Percentiles rank a stretch among this genome's conserved stretches.
Evolutionary conservation across 306 rosid species (phyloP).

Genomic region (Fragaria nilgerrensis): DNA sequence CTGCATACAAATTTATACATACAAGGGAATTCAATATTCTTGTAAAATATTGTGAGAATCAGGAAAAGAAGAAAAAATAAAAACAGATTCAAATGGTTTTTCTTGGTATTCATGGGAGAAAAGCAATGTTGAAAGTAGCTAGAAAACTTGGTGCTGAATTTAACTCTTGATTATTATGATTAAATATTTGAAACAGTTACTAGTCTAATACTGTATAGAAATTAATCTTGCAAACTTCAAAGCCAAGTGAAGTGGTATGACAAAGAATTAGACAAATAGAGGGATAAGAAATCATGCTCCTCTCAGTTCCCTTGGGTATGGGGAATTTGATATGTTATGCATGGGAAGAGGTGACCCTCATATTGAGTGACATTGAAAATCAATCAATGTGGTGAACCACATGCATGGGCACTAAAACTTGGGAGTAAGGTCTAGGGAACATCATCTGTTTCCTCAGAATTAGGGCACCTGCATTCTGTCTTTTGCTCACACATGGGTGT

Average conservation of each 20-base stretch:
- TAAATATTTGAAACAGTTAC: background rate
- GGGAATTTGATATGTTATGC: conserved; percentile 3
- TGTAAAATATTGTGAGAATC: background rate
- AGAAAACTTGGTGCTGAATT: background rate
- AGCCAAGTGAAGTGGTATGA: background rate
- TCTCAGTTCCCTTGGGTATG: background rate
- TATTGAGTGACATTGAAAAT: conserved; percentile 1
- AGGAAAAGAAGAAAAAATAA: background rate
- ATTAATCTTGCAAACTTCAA: background rate
- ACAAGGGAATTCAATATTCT: background rate
- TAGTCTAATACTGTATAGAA: background rate
- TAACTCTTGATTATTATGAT: background rate
- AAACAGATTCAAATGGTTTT: background rate
- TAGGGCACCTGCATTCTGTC: background rate
- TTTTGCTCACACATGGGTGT: background rate
- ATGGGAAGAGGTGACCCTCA: background rate
- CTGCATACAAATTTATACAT: conserved; percentile 15
- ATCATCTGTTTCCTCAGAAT: conserved; percentile 13
- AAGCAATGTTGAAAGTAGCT: background rate
- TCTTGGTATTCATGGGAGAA: background rate
- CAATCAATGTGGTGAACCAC: background rate
- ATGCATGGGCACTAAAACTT: background rate
- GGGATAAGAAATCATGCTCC: background rate
- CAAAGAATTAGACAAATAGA: background rate
- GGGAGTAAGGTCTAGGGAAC: conserved; percentile 12